phyloP scores from a whole-genome alignment of 2,329 filamentous ascomycete genomes.

The Exserohilum rostratum region DNA sequence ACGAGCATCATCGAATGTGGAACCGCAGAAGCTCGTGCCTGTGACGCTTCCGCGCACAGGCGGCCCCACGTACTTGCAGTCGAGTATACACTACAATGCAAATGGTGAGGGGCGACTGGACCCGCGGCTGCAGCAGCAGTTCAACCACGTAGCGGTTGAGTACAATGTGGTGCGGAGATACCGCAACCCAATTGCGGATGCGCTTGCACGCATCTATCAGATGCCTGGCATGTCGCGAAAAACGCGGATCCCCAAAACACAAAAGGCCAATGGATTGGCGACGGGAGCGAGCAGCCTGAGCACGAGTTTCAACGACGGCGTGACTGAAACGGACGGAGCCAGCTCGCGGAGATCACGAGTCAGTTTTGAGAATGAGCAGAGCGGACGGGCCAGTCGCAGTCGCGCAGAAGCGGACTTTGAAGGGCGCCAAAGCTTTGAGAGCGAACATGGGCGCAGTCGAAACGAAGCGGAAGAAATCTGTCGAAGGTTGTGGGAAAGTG shows the following conservation, averaged over 20 bases:
- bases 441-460: constrained; percentile 31
- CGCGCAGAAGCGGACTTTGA: constrained; percentile 32
- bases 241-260: constrained; percentile 25
- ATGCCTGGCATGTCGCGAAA: constrained; percentile 55
- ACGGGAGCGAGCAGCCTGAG: constrained; percentile 39
- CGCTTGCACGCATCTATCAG: constrained; percentile 61
- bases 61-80: constrained; percentile 41
- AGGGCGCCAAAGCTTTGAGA: constrained; percentile 38
- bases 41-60: constrained; percentile 47
- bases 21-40: constrained; percentile 60
- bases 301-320: constrained; percentile 39
- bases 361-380: constrained; percentile 37
- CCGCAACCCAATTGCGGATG: constrained; percentile 72
- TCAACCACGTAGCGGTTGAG: constrained; percentile 73
- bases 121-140: constrained; percentile 67
- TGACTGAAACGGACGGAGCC: constrained; percentile 35
- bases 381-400: too few relatives aligned
- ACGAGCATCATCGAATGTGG: constrained; percentile 73
- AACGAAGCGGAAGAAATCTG: constrained; percentile 50
- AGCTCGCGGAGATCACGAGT: constrained; percentile 35
- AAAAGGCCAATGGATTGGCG: constrained; percentile 33
- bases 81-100: constrained; percentile 45
- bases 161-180: constrained; percentile 76
- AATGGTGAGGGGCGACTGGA: constrained; percentile 56
- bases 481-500: constrained; percentile 49